Base-by-base conservation (phyloP, 495 filamentous ascomycete genomes). In the Podospora sp. region DNA sequence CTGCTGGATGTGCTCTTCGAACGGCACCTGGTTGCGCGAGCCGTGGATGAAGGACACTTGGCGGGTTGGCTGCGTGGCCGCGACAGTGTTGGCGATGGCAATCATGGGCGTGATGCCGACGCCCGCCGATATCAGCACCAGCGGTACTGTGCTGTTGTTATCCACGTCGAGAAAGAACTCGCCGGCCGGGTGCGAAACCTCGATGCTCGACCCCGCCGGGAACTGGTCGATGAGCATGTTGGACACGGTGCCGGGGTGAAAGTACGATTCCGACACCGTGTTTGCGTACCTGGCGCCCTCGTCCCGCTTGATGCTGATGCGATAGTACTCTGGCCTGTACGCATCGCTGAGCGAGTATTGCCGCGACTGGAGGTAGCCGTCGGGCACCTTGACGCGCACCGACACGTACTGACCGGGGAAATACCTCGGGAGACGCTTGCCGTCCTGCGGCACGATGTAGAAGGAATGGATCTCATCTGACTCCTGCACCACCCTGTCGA, bases 281-380 rank as follows among this genome's bases (percentile, higher is more conserved):
- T 86, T 78, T 7, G 74, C 68, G 51, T 81, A 66, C 46, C 79
- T 66, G 20, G 85, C 65, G 25, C 86, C 88, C 4, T 76, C 70
- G 75, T 92, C 89, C 59, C 81, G 85, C 84, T 91, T 91, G 68
- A 93, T 85, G 62, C 81, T 88, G 78, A 92, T 88, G 61, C 90
- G 87, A 79, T 90, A 91, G 74, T 87, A 87, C 27, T 85, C 81
- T 21, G 77, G 70, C 0, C 76, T 73, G 6, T 86, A 89, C 53
- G 81, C 78, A 58, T 91, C 89, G 75, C 84, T 87, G 59, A 93
- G 86, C 20, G 87, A 89, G 78, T 92, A 93, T 80, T 92, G 90
- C 55, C 90, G 79, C n/a, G 84, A 80, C 76, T 93, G 90, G 49
- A 78, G 71, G 71, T 88, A 79, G 18, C 84, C 79, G 25, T 84